Evolutionary conservation across 83 land plant genomes (phyloP).

Genomic region (Picea abies): DNA sequence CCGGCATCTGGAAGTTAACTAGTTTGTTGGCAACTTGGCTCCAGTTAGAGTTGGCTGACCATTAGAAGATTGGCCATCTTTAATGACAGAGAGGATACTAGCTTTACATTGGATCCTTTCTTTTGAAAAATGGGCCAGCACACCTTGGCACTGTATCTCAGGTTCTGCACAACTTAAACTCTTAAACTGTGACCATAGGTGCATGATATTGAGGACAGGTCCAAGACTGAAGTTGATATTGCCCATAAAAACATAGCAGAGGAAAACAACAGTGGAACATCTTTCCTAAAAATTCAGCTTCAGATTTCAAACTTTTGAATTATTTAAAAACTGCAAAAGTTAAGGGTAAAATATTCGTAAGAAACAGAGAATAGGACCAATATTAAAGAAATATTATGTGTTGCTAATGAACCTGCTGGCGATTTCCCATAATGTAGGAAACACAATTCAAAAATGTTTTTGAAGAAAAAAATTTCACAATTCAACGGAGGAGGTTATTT

Average conservation of each 20-base stretch:
- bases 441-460: neutral
- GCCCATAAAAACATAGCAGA: neutral
- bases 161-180: neutral
- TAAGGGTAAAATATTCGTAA: neutral
- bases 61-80: neutral
- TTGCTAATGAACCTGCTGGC: neutral
- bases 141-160: neutral
- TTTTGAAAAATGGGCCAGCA: neutral
- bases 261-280: neutral
- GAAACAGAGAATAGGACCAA: too few species aligned
- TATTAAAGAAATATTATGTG: neutral
- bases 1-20: neutral
- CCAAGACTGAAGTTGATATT: neutral
- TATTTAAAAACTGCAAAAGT: slow-evolving; percentile 1
- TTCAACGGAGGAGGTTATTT: neutral
- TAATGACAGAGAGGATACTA: neutral
- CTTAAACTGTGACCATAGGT: neutral
- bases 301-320: neutral
- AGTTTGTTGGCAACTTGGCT: neutral
- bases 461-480: neutral
- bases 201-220: neutral
- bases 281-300: neutral
- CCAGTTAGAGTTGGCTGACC: neutral
- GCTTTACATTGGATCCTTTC: neutral
- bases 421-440: neutral